These are phyloP conservation scores for Tetraselmis striata DNA, from an alignment of 139 green algal species.

Conservation along the genomic window DNA sequence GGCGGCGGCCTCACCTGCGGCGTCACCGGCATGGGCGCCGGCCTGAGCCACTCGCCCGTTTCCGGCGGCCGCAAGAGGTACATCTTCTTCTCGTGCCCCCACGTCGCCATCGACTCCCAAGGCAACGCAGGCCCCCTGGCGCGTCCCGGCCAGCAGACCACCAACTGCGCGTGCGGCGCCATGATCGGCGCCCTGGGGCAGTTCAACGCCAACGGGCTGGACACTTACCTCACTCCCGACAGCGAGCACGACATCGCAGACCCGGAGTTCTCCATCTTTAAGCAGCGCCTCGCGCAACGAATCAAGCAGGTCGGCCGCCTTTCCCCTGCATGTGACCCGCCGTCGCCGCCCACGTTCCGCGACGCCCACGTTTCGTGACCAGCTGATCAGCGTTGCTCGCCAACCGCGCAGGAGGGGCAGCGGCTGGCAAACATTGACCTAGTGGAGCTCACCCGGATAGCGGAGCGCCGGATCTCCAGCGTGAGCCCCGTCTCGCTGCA, in stretches of 20 bases:
- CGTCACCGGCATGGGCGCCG: conserved; percentile 45
- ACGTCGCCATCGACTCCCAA: conserved; percentile 71
- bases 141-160: conserved; percentile 45
- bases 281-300: conserved; percentile 69
- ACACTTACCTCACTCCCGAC: neutral
- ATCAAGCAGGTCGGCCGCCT: conserved; percentile 12
- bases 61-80: conserved; percentile 57
- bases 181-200: conserved; percentile 51
- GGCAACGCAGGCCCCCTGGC: conserved; percentile 56
- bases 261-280: conserved; percentile 82
- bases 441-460: conserved; percentile 50
- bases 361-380: no score
- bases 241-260: conserved; percentile 63
- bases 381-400: no score
- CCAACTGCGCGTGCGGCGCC: conserved; percentile 72
- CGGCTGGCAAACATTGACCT: conserved; percentile 38
- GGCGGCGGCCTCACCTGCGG: conserved; percentile 75
- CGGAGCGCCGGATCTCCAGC: conserved; percentile 65
- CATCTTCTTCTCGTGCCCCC: conserved; percentile 85
- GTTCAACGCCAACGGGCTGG: conserved; percentile 31
- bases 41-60: conserved; percentile 39
- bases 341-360: no score
- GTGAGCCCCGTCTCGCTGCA: neutral
- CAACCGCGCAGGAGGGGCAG: neutral
- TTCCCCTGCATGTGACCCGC: neutral